Conservation (phyloP, 2,329 filamentous ascomycete species). For the Nectriaceae sp. region DNA sequence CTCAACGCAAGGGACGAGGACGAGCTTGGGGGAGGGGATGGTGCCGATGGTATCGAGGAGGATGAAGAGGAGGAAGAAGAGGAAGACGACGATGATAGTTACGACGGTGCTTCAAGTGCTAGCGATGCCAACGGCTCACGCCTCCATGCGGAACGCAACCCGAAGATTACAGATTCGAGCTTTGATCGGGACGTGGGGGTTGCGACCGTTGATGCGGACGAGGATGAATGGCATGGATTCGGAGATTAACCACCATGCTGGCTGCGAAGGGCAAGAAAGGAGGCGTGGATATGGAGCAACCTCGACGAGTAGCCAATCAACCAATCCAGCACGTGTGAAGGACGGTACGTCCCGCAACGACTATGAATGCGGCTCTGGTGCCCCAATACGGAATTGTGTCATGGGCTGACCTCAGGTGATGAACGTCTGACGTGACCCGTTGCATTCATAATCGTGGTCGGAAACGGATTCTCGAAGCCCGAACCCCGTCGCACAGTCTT, state of each 20-base stretch:
- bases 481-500: constrained; percentile 14
- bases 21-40: constrained; percentile 19
- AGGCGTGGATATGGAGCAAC: not conserved
- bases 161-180: constrained; percentile 8
- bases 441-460: too few relatives aligned
- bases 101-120: constrained; percentile 7
- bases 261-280: not conserved
- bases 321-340: not conserved
- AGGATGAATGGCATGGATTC: constrained; percentile 29
- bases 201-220: constrained; percentile 12
- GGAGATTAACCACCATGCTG: constrained; percentile 20
- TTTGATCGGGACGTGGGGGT: constrained; percentile 20
- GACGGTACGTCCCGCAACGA: not conserved
- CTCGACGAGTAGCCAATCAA: not conserved
- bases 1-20: constrained; percentile 23
- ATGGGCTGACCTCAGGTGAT: constrained; percentile 4
- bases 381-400: not conserved
- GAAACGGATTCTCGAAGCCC: too few relatives aligned
- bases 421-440: constrained; percentile 4
- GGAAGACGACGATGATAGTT: constrained; percentile 10
- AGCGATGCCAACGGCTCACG: constrained; percentile 6
- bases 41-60: constrained; percentile 26
- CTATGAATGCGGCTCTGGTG: not conserved
- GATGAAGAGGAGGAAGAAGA: constrained; percentile 24
- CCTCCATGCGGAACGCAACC: too few relatives aligned